Percentiles rank a stretch among this genome's conserved stretches.
Conservation (phyloP, 306 rosid genomes). For the Quercus rubra region DNA sequence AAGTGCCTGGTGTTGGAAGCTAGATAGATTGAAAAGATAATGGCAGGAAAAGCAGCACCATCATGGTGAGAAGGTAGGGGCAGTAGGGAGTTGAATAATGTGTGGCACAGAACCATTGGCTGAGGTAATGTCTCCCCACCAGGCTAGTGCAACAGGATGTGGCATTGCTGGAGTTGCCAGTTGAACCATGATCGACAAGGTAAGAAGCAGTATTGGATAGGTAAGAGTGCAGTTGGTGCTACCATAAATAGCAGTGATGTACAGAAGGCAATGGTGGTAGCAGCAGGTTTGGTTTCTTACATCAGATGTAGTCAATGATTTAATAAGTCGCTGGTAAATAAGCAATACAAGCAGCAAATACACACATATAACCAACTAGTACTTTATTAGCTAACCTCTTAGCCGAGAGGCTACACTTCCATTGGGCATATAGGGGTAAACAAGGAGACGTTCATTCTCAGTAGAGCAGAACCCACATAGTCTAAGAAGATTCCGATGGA, state of each 20-base stretch:
- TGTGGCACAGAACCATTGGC: background rate
- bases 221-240: background rate
- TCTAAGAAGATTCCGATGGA: conserved; percentile 89
- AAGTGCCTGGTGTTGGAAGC: background rate
- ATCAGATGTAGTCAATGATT: background rate
- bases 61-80: background rate
- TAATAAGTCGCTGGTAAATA: background rate
- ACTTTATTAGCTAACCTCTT: conserved; percentile 59
- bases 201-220: background rate
- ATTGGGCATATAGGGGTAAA: conserved; percentile 93
- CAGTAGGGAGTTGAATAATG: background rate
- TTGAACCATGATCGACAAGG: background rate
- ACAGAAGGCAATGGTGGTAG: background rate
- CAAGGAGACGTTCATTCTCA: conserved; percentile 88
- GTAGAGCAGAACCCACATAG: conserved; percentile 94
- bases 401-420: conserved; percentile 95
- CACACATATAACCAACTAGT: background rate
- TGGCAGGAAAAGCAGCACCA: conserved; percentile 6
- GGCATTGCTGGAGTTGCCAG: background rate
- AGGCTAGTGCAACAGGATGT: background rate
- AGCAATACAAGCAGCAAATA: background rate
- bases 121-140: background rate
- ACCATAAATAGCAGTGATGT: background rate
- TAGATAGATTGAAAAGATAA: background rate
- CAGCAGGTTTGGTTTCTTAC: background rate